Percentiles rank a stretch among this genome's conserved stretches.
phyloP scores from a whole-genome alignment of 2,329 filamentous ascomycete genomes.

The Aspergillus amoenus region DNA sequence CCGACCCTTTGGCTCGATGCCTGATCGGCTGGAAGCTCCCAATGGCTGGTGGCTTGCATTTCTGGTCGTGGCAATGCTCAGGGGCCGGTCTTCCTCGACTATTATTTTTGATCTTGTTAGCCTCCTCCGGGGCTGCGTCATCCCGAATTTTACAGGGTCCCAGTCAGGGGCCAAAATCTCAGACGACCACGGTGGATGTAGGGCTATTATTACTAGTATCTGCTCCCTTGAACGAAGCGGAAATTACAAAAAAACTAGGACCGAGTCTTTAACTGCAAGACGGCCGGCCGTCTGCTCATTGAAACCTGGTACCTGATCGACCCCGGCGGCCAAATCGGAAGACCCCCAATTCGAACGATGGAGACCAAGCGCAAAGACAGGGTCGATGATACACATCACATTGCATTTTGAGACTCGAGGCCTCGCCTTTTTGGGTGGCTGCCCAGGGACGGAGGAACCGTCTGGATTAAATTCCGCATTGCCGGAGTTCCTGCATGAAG shows the following conservation, averaged over 20 bases:
- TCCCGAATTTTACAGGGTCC: neutral
- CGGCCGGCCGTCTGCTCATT: neutral
- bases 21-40: neutral
- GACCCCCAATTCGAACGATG: neutral
- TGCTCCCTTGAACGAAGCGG: neutral
- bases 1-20: conserved; percentile 7
- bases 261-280: no score
- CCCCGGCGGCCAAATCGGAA: neutral
- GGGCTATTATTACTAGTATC: no score
- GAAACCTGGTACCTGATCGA: neutral
- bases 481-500: neutral
- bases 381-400: conserved; percentile 2
- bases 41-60: neutral
- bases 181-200: no score
- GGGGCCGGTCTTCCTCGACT: neutral
- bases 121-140: neutral
- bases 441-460: neutral
- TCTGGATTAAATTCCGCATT: neutral
- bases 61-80: neutral
- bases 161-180: no score
- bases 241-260: neutral
- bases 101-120: neutral
- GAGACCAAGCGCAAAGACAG: neutral
- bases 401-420: neutral
- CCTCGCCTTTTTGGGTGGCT: neutral